Percentiles rank a stretch among this genome's conserved stretches.
Conservation (phyloP, 2,329 filamentous ascomycete genomes). For the Aspergillus caelatus region DNA sequence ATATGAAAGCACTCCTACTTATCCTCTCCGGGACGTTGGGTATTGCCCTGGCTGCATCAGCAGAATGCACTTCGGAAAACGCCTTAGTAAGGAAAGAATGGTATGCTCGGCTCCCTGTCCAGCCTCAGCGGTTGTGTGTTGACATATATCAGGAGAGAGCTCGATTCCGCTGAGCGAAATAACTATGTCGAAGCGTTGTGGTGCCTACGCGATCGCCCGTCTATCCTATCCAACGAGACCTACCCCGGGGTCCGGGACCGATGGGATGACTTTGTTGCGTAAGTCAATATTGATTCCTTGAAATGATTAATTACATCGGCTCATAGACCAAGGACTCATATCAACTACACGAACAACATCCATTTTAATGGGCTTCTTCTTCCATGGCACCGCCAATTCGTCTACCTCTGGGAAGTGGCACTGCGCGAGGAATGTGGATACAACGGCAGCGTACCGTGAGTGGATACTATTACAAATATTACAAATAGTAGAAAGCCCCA, state of each 20-base stretch:
- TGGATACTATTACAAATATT: conserved; percentile 25
- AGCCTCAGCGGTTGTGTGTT: not conserved
- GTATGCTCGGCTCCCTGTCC: not conserved
- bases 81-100: not conserved
- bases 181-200: conserved; percentile 16
- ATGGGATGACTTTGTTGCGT: conserved; percentile 20
- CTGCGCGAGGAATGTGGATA: conserved; percentile 14
- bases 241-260: conserved; percentile 16
- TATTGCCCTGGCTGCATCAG: no score
- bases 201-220: conserved; percentile 12
- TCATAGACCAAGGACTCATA: conserved; percentile 13
- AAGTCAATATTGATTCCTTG: not conserved
- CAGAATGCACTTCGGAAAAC: not conserved
- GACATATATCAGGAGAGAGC: not conserved
- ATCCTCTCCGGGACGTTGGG: not conserved
- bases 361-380: conserved; percentile 12
- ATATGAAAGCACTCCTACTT: not conserved
- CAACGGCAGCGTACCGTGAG: conserved; percentile 10
- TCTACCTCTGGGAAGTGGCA: conserved; percentile 14
- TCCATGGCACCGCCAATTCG: conserved; percentile 16
- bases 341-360: conserved; percentile 14
- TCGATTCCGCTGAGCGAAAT: not conserved
- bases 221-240: conserved; percentile 8
- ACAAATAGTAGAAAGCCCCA: not conserved
- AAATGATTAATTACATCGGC: not conserved